These are phyloP conservation scores for Sherardia arvensis DNA, from an alignment of 257 asterid genomes.

Conservation along the genomic window DNA sequence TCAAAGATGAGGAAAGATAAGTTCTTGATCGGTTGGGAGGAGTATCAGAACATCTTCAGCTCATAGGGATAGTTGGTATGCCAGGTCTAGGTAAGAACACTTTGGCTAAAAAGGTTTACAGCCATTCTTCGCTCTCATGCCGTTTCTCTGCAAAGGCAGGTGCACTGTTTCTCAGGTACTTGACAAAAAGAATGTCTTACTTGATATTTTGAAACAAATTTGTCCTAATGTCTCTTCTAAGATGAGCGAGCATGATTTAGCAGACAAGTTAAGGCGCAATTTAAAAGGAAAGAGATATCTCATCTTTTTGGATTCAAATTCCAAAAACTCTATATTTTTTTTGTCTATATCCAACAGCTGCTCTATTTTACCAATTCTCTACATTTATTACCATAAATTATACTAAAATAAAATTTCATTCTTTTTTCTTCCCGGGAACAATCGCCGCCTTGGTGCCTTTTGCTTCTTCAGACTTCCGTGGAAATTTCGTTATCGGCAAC, in stretches of 20 bases:
- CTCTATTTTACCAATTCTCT: no score
- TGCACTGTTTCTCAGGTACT: slow-evolving; percentile 1
- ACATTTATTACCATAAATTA: no score
- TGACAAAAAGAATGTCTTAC: background rate
- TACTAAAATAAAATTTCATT: no score
- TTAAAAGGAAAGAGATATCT: background rate
- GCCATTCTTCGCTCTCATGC: background rate
- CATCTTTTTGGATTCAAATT: background rate
- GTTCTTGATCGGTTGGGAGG: background rate
- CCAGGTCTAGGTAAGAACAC: slow-evolving; percentile 9
- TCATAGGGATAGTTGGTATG: background rate
- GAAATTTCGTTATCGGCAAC: no score
- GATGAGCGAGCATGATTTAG: background rate
- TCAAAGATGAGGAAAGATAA: background rate
- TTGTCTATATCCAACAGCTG: no score
- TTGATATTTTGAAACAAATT: background rate
- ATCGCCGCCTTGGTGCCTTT: no score
- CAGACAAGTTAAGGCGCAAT: background rate
- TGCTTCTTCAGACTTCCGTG: no score
- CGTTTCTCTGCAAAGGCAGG: background rate
- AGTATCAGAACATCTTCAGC: background rate
- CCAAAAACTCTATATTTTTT: no score
- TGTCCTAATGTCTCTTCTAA: background rate
- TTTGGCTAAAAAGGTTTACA: slow-evolving; percentile 1
- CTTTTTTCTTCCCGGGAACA: no score